Conservation (phyloP, 495 filamentous ascomycete species). For the Durotheca rogersii region DNA sequence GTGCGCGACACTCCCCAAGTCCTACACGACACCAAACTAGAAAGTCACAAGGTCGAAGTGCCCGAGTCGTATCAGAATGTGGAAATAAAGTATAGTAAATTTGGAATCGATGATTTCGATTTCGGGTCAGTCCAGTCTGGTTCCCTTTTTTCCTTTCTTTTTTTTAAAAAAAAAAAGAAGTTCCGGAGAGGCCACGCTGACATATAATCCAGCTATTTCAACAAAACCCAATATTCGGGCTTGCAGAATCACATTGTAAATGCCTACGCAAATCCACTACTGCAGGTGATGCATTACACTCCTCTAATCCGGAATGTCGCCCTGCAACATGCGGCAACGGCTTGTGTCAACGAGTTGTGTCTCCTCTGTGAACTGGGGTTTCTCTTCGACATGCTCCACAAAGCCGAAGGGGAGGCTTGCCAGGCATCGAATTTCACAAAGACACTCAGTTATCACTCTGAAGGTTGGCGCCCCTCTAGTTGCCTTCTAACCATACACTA, state of each 20-base stretch:
- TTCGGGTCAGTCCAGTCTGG: conserved; percentile 66
- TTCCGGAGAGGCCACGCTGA: too few species aligned
- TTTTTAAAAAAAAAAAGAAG: too few species aligned
- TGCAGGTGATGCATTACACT: conserved; percentile 89
- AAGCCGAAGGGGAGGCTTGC: conserved; percentile 87
- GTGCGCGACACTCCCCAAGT: conserved; percentile 46
- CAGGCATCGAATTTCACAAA: conserved; percentile 97
- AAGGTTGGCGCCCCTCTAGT: conserved; percentile 46
- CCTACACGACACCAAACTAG: conserved; percentile 59
- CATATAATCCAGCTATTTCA: conserved; percentile 68
- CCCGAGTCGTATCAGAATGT: conserved; percentile 84
- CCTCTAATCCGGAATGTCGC: conserved; percentile 86
- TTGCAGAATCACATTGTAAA: conserved; percentile 95
- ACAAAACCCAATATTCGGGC: conserved; percentile 85
- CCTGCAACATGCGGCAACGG: conserved; percentile 82
- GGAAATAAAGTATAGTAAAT: conserved; percentile 96
- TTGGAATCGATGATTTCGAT: conserved; percentile 97
- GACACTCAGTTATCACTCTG: conserved; percentile 75
- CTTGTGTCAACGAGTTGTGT: conserved; percentile 78
- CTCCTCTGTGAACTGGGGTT: conserved; percentile 93
- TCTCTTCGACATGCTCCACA: conserved; percentile 96
- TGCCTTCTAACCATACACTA: neutral
- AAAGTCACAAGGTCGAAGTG: conserved; percentile 68
- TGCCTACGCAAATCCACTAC: conserved; percentile 89
- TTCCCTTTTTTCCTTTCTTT: too few species aligned